Evolutionary conservation across 441 rosid genomes (phyloP).

Genomic region (Brassica hybrid): DNA sequence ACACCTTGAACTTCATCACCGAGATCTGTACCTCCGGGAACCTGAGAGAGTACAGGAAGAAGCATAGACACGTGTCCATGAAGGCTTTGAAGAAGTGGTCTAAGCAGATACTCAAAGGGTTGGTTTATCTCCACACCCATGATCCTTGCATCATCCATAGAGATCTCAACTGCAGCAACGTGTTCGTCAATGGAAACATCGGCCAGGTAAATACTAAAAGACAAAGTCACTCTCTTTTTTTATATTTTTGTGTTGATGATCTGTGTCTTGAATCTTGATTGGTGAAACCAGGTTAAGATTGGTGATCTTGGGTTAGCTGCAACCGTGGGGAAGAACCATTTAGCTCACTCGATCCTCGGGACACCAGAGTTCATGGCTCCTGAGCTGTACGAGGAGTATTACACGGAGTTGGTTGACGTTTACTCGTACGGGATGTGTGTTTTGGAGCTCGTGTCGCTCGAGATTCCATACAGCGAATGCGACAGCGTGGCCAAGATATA

Average conservation of each 20-base stretch:
- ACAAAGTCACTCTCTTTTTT: neutral
- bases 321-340: slow-evolving; percentile 56
- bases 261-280: neutral
- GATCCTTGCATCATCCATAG: slow-evolving; percentile 68
- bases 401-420: slow-evolving; percentile 60
- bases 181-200: slow-evolving; percentile 66
- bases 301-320: slow-evolving; percentile 73
- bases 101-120: slow-evolving; percentile 63
- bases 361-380: slow-evolving; percentile 75
- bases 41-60: slow-evolving; percentile 58
- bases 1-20: slow-evolving; percentile 58
- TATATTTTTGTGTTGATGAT: too few species aligned
- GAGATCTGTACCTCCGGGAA: slow-evolving; percentile 65
- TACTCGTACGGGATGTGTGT: slow-evolving; percentile 71
- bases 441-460: slow-evolving; percentile 58
- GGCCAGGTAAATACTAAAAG: slow-evolving; percentile 49
- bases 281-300: slow-evolving; percentile 51
- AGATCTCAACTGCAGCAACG: slow-evolving; percentile 73
- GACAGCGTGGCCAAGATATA: slow-evolving; percentile 56
- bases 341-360: slow-evolving; percentile 64
- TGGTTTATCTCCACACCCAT: slow-evolving; percentile 62
- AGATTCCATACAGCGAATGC: slow-evolving; percentile 64
- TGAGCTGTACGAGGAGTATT: slow-evolving; percentile 63
- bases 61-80: slow-evolving; percentile 63
- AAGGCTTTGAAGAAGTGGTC: slow-evolving; percentile 71